Evolutionary conservation across 441 rosid species (phyloP).

Genomic region (Corymbia citriodora): DNA sequence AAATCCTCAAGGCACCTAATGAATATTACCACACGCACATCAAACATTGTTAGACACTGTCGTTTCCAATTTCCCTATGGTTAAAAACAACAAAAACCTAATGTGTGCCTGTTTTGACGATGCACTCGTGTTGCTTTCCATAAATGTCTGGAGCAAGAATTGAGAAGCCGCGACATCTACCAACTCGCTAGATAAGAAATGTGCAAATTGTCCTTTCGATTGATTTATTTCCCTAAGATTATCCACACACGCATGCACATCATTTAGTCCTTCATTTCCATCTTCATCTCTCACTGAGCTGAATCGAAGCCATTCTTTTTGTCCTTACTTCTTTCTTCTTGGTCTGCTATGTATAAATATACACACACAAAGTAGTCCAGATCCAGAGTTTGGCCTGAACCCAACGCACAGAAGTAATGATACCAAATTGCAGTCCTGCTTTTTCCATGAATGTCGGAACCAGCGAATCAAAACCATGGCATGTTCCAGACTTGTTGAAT

Average conservation of each 20-base stretch:
- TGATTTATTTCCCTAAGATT: neutral
- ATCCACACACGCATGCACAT: neutral
- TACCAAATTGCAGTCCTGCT: neutral
- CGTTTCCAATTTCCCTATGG: neutral
- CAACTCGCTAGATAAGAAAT: neutral
- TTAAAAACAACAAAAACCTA: neutral
- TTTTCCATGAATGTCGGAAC: neutral
- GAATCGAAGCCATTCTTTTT: neutral
- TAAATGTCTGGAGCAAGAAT: neutral
- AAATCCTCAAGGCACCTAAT: neutral
- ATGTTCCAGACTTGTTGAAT: neutral
- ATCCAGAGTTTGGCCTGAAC: neutral
- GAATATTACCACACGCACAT: neutral
- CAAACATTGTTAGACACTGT: neutral
- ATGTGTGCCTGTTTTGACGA: neutral
- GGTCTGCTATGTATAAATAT: neutral
- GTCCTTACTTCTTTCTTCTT: neutral
- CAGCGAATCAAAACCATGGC: neutral
- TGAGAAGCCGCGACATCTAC: neutral
- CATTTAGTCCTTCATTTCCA: neutral
- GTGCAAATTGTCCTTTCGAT: neutral
- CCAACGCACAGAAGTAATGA: neutral
- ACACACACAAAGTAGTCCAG: neutral
- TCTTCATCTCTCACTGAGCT: neutral
- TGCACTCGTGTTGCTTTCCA: neutral